These are phyloP conservation scores for Tylopilus felleus DNA, from an alignment of 768 basidiomycete genomes.

Conservation along the genomic window DNA sequence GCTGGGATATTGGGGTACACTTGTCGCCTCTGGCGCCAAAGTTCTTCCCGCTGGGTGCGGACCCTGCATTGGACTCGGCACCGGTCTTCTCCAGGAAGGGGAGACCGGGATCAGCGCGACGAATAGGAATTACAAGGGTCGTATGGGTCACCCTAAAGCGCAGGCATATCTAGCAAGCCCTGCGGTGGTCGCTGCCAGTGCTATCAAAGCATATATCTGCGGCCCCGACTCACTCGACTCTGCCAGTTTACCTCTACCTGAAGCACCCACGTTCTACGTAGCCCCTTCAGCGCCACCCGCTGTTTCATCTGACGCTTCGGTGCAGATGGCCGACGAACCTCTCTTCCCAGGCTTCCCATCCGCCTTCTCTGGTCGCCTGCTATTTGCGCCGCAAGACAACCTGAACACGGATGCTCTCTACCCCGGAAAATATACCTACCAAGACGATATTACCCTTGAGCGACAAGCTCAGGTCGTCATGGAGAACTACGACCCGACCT, in stretches of 20 bases:
- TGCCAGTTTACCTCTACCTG: slow-evolving; percentile 44
- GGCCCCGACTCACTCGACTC: slow-evolving; percentile 70
- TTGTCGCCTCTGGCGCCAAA: slow-evolving; percentile 87
- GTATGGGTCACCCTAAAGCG: slow-evolving; percentile 96
- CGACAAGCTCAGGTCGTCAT: slow-evolving; percentile 95
- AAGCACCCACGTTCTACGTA: slow-evolving; percentile 58
- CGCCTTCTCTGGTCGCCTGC: slow-evolving; percentile 75
- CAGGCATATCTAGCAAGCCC: slow-evolving; percentile 95
- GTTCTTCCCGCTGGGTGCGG: slow-evolving; percentile 95
- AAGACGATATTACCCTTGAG: slow-evolving; percentile 96
- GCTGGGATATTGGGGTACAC: slow-evolving; percentile 82
- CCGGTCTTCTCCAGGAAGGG: slow-evolving; percentile 89
- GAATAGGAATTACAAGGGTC: slow-evolving; percentile 97
- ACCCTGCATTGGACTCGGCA: slow-evolving; percentile 95
- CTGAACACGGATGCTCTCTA: slow-evolving; percentile 98
- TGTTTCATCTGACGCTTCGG: slow-evolving; percentile 28
- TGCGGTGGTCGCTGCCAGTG: slow-evolving; percentile 95
- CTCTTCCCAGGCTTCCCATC: slow-evolving; percentile 82
- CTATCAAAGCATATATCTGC: slow-evolving; percentile 87
- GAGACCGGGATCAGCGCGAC: slow-evolving; percentile 97
- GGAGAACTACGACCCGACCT: slow-evolving; percentile 97
- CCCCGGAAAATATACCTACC: slow-evolving; percentile 98
- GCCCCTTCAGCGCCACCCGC: slow-evolving; percentile 30
- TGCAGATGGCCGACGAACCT: slow-evolving; percentile 46
- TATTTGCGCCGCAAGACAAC: slow-evolving; percentile 96